Evolutionary conservation across 768 basidiomycete genomes (phyloP).

Genomic region (Lentinula sp.): DNA sequence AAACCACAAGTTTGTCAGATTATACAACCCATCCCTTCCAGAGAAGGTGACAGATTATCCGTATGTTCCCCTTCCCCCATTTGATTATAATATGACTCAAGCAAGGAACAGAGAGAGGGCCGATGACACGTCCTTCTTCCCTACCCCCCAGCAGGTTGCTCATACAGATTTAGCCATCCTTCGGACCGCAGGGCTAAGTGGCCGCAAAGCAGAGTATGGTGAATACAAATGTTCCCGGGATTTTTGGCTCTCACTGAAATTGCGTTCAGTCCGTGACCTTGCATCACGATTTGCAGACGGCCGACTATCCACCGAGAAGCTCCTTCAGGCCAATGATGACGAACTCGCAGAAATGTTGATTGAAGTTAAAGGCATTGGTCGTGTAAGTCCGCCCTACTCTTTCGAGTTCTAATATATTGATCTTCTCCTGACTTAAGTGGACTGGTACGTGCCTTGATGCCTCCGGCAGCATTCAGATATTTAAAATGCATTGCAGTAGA

Average conservation of each 20-base stretch:
- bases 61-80: constrained; percentile 23
- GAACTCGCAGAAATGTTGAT: constrained; percentile 71
- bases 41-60: constrained; percentile 54
- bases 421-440: constrained; percentile 34
- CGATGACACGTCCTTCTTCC: constrained; percentile 48
- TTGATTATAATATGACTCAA: constrained; percentile 6
- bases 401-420: not conserved
- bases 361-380: constrained; percentile 75
- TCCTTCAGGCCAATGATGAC: constrained; percentile 69
- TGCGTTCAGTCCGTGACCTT: constrained; percentile 62
- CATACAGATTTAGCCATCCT: constrained; percentile 52
- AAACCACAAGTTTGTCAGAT: constrained; percentile 67
- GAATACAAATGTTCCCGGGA: constrained; percentile 12
- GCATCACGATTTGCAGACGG: constrained; percentile 79
- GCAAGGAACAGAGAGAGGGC: constrained; percentile 5
- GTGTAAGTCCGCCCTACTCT: constrained; percentile 31
- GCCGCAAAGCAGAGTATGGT: constrained; percentile 90
- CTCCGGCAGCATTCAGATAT: not conserved
- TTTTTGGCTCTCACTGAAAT: not conserved
- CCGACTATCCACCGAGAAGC: constrained; percentile 64
- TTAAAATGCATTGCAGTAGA: constrained; percentile 45
- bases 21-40: constrained; percentile 70
- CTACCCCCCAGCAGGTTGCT: constrained; percentile 64
- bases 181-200: constrained; percentile 71
- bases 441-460: constrained; percentile 37